These are phyloP conservation scores for Colletotrichum shisoi DNA, from an alignment of 2,329 filamentous ascomycete genomes.

Conservation along the genomic window DNA sequence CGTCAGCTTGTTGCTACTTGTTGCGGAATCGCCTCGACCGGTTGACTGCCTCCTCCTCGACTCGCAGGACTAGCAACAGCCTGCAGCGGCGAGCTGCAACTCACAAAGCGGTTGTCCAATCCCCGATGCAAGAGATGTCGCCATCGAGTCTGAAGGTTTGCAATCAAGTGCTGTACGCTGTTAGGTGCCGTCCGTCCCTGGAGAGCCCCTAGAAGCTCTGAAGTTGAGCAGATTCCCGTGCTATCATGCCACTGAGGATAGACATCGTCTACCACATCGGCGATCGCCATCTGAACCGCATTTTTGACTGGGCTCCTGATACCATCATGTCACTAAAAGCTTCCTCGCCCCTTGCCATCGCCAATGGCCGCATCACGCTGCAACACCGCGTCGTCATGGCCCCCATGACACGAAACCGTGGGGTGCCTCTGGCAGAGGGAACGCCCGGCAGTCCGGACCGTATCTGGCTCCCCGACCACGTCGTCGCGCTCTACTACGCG, in stretches of 20 bases:
- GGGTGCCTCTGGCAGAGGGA: constrained; percentile 18
- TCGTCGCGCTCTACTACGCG: constrained; percentile 41
- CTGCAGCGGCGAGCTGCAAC: not conserved
- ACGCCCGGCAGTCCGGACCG: constrained; percentile 8
- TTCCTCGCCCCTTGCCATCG: constrained; percentile 6
- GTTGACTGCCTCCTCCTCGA: not conserved
- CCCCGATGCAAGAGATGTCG: not conserved
- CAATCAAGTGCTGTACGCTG: not conserved
- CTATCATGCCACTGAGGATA: too few species aligned
- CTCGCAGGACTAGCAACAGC: not conserved
- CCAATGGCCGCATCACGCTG: constrained; percentile 29
- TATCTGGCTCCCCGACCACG: constrained; percentile 14
- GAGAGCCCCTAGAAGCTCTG: not conserved
- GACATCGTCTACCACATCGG: not conserved
- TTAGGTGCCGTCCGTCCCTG: not conserved
- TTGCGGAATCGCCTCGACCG: too few species aligned
- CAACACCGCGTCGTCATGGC: constrained; percentile 40
- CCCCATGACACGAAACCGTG: constrained; percentile 38
- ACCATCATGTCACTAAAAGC: not conserved
- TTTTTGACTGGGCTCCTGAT: not conserved
- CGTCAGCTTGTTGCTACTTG: not conserved
- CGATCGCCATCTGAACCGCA: not conserved
- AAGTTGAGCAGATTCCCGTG: not conserved
- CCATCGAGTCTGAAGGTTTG: not conserved
- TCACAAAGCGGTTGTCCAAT: not conserved